Base-by-base conservation (phyloP, 306 rosid species). In the Casuarina glauca region DNA sequence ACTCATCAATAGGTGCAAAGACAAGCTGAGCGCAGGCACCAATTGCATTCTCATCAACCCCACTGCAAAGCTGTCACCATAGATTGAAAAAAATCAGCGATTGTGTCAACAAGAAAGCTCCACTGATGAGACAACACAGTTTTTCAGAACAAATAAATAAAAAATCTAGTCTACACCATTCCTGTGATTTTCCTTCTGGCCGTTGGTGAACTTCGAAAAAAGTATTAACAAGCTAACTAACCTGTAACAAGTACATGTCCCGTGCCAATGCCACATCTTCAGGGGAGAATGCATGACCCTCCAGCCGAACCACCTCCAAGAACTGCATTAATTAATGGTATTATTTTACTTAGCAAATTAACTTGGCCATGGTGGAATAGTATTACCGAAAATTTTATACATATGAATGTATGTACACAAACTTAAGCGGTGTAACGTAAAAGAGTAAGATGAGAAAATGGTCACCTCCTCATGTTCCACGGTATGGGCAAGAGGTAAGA, bases 1-100 rank as follows among this genome's bases (percentile, higher is more conserved):
- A 91, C 82, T 95, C 99, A 53, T 95, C 97, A 26, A 95, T 95
- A 48, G 99, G 97, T 5, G 99, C 99, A 86, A 95, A 95, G 15
- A 93, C 99, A 54, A 95, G 97, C 79, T 95, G 97, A 76, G 99
- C 97, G 79, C 97, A 95, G 5, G 97, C 81, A 45, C 99, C 99
- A 58, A 91, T 81, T 42, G 97, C 88, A 84, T 80, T 95, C 73
- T 93, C 99, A 81, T 95, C 97, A 20, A 93, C 88, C 45, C 99
- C 99, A 57, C 93, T 93, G 85, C 97, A 93, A 17, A 95, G 84
- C 98, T 95, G 97, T 77, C 76, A 70, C 44, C 16, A 12, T 3
- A 74, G 44, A 41, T 43, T n/a, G 6, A 69, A 2, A 61, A 45
- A 11, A 3, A 74, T n/a, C 41, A 17, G 4, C 1, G 49, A 41